Evolutionary conservation across 2,329 filamentous ascomycete species (phyloP).

Genomic region (Pseudocercospora vitis): DNA sequence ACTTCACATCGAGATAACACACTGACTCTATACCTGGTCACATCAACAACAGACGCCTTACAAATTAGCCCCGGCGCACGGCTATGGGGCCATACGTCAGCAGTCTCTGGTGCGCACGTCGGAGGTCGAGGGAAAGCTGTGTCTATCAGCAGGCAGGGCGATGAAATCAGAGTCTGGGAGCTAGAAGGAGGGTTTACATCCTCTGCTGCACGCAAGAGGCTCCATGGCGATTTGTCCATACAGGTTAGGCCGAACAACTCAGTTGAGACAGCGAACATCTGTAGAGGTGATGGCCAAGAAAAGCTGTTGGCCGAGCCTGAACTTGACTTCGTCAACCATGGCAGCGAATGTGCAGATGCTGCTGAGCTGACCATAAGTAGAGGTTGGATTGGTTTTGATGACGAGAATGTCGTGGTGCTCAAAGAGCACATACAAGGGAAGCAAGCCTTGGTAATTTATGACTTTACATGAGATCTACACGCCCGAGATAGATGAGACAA

Average conservation of each 20-base stretch:
- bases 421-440: conserved; percentile 67
- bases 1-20: conserved; percentile 86
- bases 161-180: conserved; percentile 75
- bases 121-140: conserved; percentile 83
- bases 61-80: conserved; percentile 71
- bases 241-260: conserved; percentile 42
- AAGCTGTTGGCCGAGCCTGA: conserved; percentile 16
- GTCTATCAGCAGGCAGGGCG: conserved; percentile 78
- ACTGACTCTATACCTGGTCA: conserved; percentile 76
- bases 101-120: conserved; percentile 81
- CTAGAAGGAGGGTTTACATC: conserved; percentile 68
- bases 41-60: conserved; percentile 64
- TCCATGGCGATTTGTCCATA: conserved; percentile 54
- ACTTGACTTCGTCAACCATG: conserved; percentile 23
- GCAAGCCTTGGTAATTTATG: conserved; percentile 78
- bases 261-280: background rate
- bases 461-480: conserved; percentile 65
- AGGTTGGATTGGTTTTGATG: conserved; percentile 82
- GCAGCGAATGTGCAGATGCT: conserved; percentile 15
- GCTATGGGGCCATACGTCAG: conserved; percentile 89
- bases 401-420: conserved; percentile 85
- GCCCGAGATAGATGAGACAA: background rate
- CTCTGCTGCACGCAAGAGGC: conserved; percentile 43
- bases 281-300: no score
- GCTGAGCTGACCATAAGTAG: conserved; percentile 45